These are phyloP conservation scores for Zychaea mexicana DNA, from an alignment of 371 early-diverging fungal genomes.

Conservation along the genomic window DNA sequence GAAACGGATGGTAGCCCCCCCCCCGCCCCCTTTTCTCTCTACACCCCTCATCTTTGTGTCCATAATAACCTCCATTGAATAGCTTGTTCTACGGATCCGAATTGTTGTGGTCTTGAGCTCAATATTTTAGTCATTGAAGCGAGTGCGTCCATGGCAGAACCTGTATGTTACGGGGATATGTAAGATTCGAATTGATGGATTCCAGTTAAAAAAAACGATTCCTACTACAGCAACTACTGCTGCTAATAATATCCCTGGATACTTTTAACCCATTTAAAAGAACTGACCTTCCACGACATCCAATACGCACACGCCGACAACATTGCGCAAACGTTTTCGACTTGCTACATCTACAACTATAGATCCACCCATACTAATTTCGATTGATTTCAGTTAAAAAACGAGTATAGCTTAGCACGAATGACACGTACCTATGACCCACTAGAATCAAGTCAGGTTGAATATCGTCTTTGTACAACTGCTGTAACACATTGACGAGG, in stretches of 20 bases:
- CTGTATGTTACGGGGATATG: constrained; percentile 8
- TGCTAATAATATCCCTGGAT: no score
- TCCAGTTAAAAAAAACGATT: no score
- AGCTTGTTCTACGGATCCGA: constrained; percentile 62
- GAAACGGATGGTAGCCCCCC: no score
- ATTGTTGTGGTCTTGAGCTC: constrained; percentile 62
- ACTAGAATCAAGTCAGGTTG: constrained; percentile 71
- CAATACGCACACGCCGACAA: constrained; percentile 77
- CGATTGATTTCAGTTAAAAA: not conserved
- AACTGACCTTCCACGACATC: constrained; percentile 95
- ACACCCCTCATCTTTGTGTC: not conserved
- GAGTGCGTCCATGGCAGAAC: constrained; percentile 80
- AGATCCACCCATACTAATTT: constrained; percentile 86
- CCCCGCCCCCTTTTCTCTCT: not conserved
- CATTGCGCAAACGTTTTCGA: constrained; percentile 48
- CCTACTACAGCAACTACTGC: no score
- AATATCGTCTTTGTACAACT: constrained; percentile 25
- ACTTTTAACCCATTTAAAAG: no score
- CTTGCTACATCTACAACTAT: constrained; percentile 80
- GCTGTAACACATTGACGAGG: constrained; percentile 51
- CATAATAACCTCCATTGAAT: constrained; percentile 64
- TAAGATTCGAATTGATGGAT: not conserved
- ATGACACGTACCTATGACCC: constrained; percentile 72
- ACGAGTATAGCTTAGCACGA: not conserved
- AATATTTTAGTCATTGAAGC: constrained; percentile 65